Conservation (phyloP, 768 basidiomycete genomes). For the Floccularia luteovirens region DNA sequence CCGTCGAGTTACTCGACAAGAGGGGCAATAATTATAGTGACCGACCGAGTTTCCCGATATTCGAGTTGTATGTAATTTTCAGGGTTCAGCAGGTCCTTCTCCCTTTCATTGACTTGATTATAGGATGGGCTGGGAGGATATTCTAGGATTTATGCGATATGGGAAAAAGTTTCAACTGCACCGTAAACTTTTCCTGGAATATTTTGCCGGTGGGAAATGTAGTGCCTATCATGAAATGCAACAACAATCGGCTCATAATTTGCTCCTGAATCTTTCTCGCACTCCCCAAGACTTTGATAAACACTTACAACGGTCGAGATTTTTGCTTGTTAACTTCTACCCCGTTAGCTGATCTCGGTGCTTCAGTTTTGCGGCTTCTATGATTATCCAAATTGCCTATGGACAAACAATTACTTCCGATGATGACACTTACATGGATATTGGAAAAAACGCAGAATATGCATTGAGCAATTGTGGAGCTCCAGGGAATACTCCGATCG, state of each 20-base stretch:
- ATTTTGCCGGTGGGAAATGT: background rate
- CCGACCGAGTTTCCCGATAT: conserved; percentile 11
- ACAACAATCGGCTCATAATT: conserved; percentile 3
- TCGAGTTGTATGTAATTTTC: conserved; percentile 10
- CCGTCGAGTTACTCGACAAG: conserved; percentile 19
- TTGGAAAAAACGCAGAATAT: background rate
- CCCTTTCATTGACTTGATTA: conserved; percentile 1
- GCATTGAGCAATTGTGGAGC: background rate
- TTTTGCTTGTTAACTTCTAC: background rate
- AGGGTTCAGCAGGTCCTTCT: background rate
- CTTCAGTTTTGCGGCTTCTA: too few relatives aligned
- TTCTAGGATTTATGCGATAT: conserved; percentile 9
- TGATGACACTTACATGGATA: conserved; percentile 1
- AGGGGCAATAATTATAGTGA: conserved; percentile 17
- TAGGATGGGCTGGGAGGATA: conserved; percentile 10
- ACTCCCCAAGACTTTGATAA: background rate
- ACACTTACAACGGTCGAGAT: background rate
- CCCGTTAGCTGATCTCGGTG: too few relatives aligned
- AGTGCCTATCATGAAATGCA: conserved; percentile 6
- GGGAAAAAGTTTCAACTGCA: conserved; percentile 11
- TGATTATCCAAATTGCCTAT: too few relatives aligned
- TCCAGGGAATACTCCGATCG: background rate
- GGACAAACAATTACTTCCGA: background rate
- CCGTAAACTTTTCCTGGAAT: conserved; percentile 9
- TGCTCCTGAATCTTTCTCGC: too few relatives aligned